Conservation (phyloP, 805 yeast genomes). For the Saturnispora ahearnii region DNA sequence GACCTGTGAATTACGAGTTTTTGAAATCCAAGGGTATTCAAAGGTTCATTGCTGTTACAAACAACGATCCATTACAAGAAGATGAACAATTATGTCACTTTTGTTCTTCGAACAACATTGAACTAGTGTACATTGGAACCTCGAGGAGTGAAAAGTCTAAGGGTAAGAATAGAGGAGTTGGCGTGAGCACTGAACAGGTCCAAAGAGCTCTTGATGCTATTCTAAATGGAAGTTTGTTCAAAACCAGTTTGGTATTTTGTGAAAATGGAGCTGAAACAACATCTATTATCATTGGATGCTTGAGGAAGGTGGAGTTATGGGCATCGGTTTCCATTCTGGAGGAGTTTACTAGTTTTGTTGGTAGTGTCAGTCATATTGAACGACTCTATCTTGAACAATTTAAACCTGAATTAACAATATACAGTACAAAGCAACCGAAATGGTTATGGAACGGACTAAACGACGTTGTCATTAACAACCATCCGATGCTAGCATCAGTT, state of each 20-base stretch:
- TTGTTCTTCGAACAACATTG: conserved; percentile 46
- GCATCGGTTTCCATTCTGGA: conserved; percentile 77
- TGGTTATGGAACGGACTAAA: conserved; percentile 65
- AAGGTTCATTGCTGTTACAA: conserved; percentile 72
- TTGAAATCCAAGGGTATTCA: conserved; percentile 54
- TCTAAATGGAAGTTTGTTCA: conserved; percentile 35
- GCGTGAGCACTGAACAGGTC: conserved; percentile 60
- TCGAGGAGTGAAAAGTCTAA: conserved; percentile 54
- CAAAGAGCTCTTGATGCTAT: conserved; percentile 51
- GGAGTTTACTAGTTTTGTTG: conserved; percentile 72
- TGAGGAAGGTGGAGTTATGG: conserved; percentile 81
- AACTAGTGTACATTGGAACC: conserved; percentile 58
- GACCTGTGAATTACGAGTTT: conserved; percentile 62
- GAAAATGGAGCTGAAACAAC: conserved; percentile 85
- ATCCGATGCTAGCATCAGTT: conserved; percentile 30
- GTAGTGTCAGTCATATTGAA: conserved; percentile 74
- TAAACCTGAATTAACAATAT: conserved; percentile 52
- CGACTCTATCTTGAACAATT: conserved; percentile 77
- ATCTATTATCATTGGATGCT: conserved; percentile 74
- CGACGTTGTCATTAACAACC: conserved; percentile 45
- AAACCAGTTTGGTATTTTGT: conserved; percentile 78
- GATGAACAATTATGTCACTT: conserved; percentile 42
- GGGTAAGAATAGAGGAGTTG: conserved; percentile 76
- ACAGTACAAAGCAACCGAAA: conserved; percentile 23
- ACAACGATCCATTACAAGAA: conserved; percentile 53